These are phyloP conservation scores for Phanerochaete sordida DNA, from an alignment of 768 basidiomycete genomes.

Conservation along the genomic window DNA sequence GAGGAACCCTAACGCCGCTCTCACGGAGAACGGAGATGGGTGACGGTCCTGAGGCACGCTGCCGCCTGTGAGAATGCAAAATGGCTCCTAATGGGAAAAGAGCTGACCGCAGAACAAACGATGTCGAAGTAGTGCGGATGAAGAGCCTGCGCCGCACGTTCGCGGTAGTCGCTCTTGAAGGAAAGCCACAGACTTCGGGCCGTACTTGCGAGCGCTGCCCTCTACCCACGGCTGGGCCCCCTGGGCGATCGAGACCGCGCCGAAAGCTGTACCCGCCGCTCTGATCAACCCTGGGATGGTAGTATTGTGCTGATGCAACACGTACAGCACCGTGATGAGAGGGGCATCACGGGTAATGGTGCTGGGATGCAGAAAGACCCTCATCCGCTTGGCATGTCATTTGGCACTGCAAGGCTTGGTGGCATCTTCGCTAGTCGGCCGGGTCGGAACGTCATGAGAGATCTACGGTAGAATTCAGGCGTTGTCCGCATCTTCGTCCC, in stretches of 20 bases:
- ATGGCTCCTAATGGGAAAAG: neutral
- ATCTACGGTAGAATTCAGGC: neutral
- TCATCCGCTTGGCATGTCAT: neutral
- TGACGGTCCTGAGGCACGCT: neutral
- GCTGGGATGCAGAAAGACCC: neutral
- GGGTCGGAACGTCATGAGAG: neutral
- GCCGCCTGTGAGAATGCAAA: neutral
- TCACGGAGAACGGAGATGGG: neutral
- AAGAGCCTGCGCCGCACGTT: neutral
- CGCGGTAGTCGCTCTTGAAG: neutral
- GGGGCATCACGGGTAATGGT: neutral
- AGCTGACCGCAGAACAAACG: neutral
- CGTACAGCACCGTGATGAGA: neutral
- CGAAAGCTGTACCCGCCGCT: neutral
- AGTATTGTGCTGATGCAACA: neutral
- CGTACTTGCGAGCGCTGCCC: neutral
- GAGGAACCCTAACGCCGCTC: neutral
- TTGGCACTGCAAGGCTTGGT: neutral
- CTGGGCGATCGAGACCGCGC: neutral
- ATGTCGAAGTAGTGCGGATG: neutral
- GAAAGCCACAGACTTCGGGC: neutral
- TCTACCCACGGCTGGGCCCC: neutral
- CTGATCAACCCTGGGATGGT: neutral
- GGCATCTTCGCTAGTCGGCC: neutral
- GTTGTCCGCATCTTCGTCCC: neutral